A percentile compares a stretch with the other conserved stretches of the same genome.
phyloP scores from a whole-genome alignment of 352 stramenopile species.

The Plasmopara muralis region DNA sequence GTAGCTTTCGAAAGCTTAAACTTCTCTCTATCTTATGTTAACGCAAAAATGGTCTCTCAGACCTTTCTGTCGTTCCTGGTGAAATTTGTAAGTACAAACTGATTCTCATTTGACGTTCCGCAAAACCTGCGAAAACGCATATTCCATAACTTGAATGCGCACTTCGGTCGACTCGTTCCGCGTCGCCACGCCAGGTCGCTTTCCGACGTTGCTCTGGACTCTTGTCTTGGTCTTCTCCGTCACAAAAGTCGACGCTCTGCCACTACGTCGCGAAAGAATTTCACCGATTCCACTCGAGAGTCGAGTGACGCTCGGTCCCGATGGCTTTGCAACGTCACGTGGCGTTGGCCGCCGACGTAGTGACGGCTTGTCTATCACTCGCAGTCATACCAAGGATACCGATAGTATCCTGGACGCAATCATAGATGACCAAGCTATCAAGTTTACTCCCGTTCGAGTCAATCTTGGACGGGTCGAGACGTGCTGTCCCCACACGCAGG shows the following conservation, averaged over 20 bases:
- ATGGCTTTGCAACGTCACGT: slow-evolving; percentile 19
- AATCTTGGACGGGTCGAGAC: slow-evolving; percentile 32
- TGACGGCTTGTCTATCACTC: slow-evolving; percentile 39
- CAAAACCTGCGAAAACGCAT: slow-evolving; percentile 13
- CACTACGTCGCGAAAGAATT: slow-evolving; percentile 6
- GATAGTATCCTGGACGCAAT: slow-evolving; percentile 1
- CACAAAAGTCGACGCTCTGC: not conserved
- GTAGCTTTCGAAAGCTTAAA: too few species aligned
- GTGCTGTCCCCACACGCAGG: slow-evolving; percentile 26
- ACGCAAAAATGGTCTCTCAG: too few species aligned
- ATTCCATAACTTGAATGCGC: slow-evolving; percentile 14
- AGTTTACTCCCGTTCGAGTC: slow-evolving; percentile 31
- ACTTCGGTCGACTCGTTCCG: slow-evolving; percentile 5
- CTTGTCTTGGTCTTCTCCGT: slow-evolving; percentile 16
- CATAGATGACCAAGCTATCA: slow-evolving; percentile 25
- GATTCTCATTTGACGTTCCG: not conserved
- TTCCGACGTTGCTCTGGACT: slow-evolving; percentile 6
- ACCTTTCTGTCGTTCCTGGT: too few species aligned
- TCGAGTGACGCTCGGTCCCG: slow-evolving; percentile 13
- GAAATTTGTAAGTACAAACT: too few species aligned
- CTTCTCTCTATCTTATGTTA: too few species aligned
- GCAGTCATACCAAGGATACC: slow-evolving; percentile 10
- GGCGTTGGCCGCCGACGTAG: slow-evolving; percentile 19
- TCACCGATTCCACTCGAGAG: slow-evolving; percentile 12
- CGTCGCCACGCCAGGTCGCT: slow-evolving; percentile 4